Percentiles rank a stretch among this genome's conserved stretches.
These are phyloP conservation scores for Linum tenue DNA, from an alignment of 345 rosid genomes.

Conservation along the genomic window DNA sequence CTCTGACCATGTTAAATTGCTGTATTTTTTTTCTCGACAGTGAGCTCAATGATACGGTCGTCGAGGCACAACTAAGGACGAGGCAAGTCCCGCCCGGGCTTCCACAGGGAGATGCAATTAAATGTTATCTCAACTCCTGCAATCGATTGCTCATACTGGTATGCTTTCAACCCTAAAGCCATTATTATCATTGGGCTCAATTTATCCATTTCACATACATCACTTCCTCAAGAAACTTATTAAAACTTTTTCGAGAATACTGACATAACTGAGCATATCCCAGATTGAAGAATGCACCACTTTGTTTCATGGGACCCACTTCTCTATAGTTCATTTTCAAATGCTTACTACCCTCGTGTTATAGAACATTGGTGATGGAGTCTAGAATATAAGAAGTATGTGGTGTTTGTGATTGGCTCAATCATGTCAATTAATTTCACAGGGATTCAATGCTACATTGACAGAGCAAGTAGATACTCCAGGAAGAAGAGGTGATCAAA, in stretches of 20 bases:
- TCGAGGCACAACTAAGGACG: conserved; percentile 91
- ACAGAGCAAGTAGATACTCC: conserved; percentile 91
- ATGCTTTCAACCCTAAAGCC: conserved; percentile 12
- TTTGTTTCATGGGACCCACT: too few relatives aligned
- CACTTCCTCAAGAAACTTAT: background rate
- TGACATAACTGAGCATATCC: background rate
- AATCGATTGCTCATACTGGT: conserved; percentile 93
- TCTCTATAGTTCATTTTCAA: too few relatives aligned
- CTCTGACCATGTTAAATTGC: conserved; percentile 2
- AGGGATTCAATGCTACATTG: conserved; percentile 97
- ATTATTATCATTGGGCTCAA: background rate
- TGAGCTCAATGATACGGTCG: conserved; percentile 91
- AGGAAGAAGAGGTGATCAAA: conserved; percentile 89
- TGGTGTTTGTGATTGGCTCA: background rate
- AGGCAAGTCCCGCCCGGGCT: conserved; percentile 87
- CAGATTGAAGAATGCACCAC: too few relatives aligned
- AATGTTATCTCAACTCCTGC: conserved; percentile 50
- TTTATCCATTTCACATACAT: background rate
- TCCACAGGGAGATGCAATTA: conserved; percentile 62
- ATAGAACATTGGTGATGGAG: too few relatives aligned
- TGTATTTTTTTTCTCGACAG: conserved; percentile 35
- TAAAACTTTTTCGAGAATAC: background rate
- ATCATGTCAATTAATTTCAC: conserved; percentile 2
- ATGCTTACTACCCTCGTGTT: too few relatives aligned
- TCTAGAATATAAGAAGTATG: too few relatives aligned